Conservation (phyloP, 2,329 filamentous ascomycete genomes). For the Scleromitrula shiraiana region DNA sequence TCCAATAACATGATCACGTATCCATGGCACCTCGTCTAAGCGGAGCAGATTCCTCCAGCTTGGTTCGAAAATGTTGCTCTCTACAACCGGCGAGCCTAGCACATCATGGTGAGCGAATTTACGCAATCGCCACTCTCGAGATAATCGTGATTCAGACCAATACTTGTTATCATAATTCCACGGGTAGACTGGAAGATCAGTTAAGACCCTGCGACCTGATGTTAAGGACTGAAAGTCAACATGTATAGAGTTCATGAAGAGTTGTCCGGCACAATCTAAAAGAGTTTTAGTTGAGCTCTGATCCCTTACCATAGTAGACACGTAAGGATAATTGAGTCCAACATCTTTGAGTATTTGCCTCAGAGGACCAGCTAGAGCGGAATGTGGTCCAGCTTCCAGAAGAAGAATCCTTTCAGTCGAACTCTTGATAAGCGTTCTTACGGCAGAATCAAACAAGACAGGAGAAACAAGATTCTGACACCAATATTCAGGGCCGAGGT, state of each 20-base stretch:
- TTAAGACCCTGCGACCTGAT: conserved; percentile 20
- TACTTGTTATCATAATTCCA: conserved; percentile 44
- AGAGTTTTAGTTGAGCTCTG: too few relatives aligned
- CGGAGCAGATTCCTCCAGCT: background rate
- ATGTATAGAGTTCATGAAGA: background rate
- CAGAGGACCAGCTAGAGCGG: background rate
- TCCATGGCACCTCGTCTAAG: background rate
- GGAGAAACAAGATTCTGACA: background rate
- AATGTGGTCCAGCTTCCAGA: background rate
- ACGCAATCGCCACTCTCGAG: conserved; percentile 29
- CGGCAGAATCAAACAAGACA: background rate
- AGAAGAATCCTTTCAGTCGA: background rate
- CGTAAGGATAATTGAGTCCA: background rate
- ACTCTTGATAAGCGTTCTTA: background rate
- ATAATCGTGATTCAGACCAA: conserved; percentile 44
- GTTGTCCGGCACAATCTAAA: too few relatives aligned
- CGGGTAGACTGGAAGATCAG: conserved; percentile 41
- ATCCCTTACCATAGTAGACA: too few relatives aligned
- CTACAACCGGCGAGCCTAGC: background rate
- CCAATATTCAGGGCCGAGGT: background rate
- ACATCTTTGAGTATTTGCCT: background rate
- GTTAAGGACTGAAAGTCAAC: background rate
- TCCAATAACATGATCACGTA: background rate
- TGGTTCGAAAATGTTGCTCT: conserved; percentile 20
- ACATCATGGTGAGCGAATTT: background rate